Evolutionary conservation across 2,329 filamentous ascomycete species (phyloP).

Genomic region (Calonectria ilicicola): DNA sequence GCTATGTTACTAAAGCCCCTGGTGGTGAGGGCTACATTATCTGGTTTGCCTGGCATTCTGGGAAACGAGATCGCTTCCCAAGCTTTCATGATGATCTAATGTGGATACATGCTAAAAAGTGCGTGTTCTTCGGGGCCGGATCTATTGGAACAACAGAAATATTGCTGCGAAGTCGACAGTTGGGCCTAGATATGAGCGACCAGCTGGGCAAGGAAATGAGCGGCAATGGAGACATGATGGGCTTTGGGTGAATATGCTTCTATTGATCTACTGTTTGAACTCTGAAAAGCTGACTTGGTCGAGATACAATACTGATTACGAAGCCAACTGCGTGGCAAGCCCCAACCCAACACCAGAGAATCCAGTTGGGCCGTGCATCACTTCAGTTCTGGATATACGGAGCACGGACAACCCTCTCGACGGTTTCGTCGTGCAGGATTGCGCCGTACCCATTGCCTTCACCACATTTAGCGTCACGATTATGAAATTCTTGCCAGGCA

Average conservation of each 20-base stretch:
- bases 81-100: conserved; percentile 62
- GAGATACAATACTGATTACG: conserved; percentile 69
- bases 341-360: conserved; percentile 61
- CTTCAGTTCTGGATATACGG: conserved; percentile 72
- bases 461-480: conserved; percentile 67
- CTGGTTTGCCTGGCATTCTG: conserved; percentile 71
- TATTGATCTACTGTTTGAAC: background rate
- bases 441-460: conserved; percentile 69
- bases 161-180: conserved; percentile 68
- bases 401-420: conserved; percentile 65
- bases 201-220: conserved; percentile 71
- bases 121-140: conserved; percentile 75
- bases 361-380: conserved; percentile 72
- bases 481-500: conserved; percentile 54
- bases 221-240: conserved; percentile 75
- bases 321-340: conserved; percentile 68
- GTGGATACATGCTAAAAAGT: conserved; percentile 75
- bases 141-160: conserved; percentile 75
- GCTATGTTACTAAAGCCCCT: conserved; percentile 68
- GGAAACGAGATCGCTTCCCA: background rate
- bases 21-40: conserved; percentile 68
- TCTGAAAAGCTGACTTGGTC: background rate
- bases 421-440: conserved; percentile 74
- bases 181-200: conserved; percentile 69
- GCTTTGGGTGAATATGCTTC: conserved; percentile 63